A percentile compares a stretch with the other conserved stretches of the same genome.
Conservation (phyloP, 495 filamentous ascomycete genomes). For the Podospora tetraspora region DNA sequence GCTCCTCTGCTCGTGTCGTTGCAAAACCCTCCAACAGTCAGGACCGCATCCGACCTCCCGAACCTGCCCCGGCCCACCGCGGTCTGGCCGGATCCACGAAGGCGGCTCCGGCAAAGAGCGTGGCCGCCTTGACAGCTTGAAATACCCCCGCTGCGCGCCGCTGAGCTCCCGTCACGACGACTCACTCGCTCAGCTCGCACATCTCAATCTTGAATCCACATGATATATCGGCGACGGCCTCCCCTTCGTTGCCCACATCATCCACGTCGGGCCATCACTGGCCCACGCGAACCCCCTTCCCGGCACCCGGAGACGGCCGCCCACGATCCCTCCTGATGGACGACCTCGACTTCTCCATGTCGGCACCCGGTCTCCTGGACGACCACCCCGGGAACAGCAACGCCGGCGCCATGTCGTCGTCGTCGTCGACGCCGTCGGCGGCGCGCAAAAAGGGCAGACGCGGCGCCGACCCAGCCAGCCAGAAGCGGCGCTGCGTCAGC, state of each 20-base stretch:
- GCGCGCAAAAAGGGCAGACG: constrained; percentile 50
- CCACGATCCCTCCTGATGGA: constrained; percentile 2
- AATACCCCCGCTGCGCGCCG: neutral
- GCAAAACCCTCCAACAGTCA: neutral
- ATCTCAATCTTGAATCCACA: neutral
- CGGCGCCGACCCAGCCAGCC: constrained; percentile 43
- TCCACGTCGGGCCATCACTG: neutral
- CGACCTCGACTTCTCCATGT: constrained; percentile 5
- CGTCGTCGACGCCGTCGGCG: constrained; percentile 10
- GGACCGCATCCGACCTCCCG: neutral
- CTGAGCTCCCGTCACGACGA: neutral
- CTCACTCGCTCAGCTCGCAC: neutral
- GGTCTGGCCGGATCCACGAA: neutral
- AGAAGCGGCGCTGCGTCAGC: constrained; percentile 85
- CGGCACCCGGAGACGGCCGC: neutral
- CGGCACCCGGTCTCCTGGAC: neutral
- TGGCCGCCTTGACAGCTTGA: neutral
- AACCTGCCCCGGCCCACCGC: neutral
- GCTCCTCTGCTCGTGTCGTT: neutral
- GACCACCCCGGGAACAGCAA: neutral
- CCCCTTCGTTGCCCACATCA: neutral
- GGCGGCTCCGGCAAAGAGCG: neutral
- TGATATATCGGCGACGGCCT: neutral
- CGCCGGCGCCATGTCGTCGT: neutral
- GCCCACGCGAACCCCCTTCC: neutral